Evolutionary conservation across 495 filamentous ascomycete species (phyloP).

Genomic region (Mytilinidion resinicola): DNA sequence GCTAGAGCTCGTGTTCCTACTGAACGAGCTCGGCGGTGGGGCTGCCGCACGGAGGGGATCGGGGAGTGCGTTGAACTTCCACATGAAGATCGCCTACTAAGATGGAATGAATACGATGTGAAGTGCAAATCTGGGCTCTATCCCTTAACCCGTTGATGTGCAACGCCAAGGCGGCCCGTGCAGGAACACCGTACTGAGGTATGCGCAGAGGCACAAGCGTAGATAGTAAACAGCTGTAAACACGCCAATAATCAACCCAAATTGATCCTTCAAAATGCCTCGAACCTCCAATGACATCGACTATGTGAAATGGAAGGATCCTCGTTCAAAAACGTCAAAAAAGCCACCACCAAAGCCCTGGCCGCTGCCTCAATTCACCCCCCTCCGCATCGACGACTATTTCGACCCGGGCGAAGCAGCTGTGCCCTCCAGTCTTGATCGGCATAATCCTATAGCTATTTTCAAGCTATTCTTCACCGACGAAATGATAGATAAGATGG

Average conservation of each 20-base stretch:
- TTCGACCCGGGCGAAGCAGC: neutral
- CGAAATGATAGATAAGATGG: neutral
- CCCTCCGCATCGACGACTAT: neutral
- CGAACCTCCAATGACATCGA: neutral
- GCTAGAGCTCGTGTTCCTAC: too few species aligned
- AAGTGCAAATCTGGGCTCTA: too few species aligned
- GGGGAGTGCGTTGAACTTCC: too few species aligned
- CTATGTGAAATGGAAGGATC: slow-evolving; percentile 1
- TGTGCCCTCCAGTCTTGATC: neutral
- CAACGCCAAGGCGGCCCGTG: neutral
- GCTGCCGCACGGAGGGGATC: too few species aligned
- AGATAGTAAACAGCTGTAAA: too few species aligned
- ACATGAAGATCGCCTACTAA: too few species aligned
- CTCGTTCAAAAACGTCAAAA: neutral
- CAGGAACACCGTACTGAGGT: slow-evolving; percentile 1
- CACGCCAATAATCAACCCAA: too few species aligned
- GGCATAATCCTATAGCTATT: neutral
- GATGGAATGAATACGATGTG: too few species aligned
- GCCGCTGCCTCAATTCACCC: neutral
- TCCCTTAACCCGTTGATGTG: neutral
- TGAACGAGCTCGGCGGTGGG: too few species aligned
- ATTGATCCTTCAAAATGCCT: neutral
- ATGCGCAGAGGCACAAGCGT: neutral
- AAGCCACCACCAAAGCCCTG: neutral
- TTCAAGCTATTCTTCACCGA: neutral